Evolutionary conservation across 176 grass and related monocot genomes (phyloP).

Genomic region (Sorghum bicolor): Sorghum_bicolor_NCBIv3 NC_012879.2:48894001-48894500

Average conservation of each 20-base stretch:
- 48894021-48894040: background rate
- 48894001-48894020: background rate
- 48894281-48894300: background rate
- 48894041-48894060: background rate
- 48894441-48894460: background rate
- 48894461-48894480: background rate
- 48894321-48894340: conserved; percentile 21
- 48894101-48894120: conserved; percentile 20
- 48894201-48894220: background rate
- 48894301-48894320: background rate
- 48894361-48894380: background rate
- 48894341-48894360: conserved; percentile 7
- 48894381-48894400: background rate
- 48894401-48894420: background rate
- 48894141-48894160: conserved; percentile 43
- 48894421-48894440: background rate
- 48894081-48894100: background rate
- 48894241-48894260: background rate
- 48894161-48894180: conserved; percentile 30
- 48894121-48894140: conserved; percentile 33
- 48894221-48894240: conserved; percentile 35
- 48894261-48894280: conserved; percentile 1
- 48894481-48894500: background rate
- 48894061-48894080: background rate
- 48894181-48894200: conserved; percentile 48